A percentile compares a stretch with the other conserved stretches of the same genome.
phyloP scores from a whole-genome alignment of 495 filamentous ascomycete species.

The Astrothelium macrocarpum region DNA sequence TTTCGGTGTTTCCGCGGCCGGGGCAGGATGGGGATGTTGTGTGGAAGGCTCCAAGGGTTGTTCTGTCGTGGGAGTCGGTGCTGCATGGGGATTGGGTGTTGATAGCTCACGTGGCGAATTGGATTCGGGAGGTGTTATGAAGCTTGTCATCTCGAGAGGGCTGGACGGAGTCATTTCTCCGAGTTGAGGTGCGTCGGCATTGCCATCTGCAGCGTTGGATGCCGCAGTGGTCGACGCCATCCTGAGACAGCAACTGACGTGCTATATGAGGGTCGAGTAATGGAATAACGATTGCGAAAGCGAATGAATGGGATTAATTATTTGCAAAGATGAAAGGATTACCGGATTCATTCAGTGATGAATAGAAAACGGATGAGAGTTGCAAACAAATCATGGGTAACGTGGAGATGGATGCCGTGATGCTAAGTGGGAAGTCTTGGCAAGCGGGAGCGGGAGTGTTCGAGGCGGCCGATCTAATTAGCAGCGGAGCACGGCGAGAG shows the following conservation, averaged over 20 bases:
- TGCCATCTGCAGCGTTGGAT: neutral
- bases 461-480: neutral
- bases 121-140: neutral
- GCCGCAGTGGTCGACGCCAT: neutral
- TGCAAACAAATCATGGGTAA: neutral
- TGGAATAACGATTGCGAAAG: neutral
- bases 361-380: neutral
- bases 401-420: neutral
- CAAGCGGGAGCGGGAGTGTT: slow-evolving; percentile 3
- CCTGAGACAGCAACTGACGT: neutral
- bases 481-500: neutral
- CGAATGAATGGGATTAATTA: slow-evolving; percentile 2
- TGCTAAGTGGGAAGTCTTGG: slow-evolving; percentile 2
- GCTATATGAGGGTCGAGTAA: neutral
- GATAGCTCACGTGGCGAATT: neutral
- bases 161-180: slow-evolving; percentile 6
- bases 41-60: neutral
- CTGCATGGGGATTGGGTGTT: neutral
- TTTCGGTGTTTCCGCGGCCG: neutral
- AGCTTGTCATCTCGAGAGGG: slow-evolving; percentile 1
- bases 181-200: neutral
- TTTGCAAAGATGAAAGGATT: neutral
- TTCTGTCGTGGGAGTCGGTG: neutral
- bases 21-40: neutral
- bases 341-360: neutral